Base-by-base conservation (phyloP, 495 filamentous ascomycete genomes). In the Aspergillus sclerotioniger region DNA sequence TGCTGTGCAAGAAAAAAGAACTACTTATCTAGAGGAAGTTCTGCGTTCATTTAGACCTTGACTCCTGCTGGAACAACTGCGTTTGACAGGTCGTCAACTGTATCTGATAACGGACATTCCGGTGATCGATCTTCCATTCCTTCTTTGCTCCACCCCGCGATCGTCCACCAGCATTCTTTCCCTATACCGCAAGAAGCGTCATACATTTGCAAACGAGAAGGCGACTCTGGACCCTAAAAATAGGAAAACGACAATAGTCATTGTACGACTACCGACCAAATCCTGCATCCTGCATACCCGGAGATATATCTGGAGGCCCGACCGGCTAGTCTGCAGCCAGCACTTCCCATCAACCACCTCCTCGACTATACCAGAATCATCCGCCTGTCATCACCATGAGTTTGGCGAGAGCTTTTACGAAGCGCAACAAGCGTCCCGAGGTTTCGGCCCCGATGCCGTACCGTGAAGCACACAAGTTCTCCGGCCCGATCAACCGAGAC, bases 391-490 rank as follows among this genome's bases (percentile, higher is more conserved):
- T 61, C 56, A 78, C 79, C 69, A 72, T 75, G 44, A 78, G 68
- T 53, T 69, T 90, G 62, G 80, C 84, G 35, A 76, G 88, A 69
- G 88, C 87, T 32, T 89, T 91, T 64, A 91, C 88, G 61, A 80
- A 75, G 67, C 79, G 76, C 72, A 70, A 65, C 63, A 78, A 82
- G 74, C 76, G 79, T 53, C 68, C 73, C 28, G 78, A 83, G 44
- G 70, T 78, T 29, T 78, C 78, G 12, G 68, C 72, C 2, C 73
- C 76, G 45, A 78, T 79, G 72, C 78, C 79, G 3, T 77, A 74
- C 52, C 77, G 77, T 32, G 76, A 80, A 51, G 72, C 71, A 7
- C 78, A 78, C 49, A 77, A 78, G 61, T 80, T 76, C 31, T 64
- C 79, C 19, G 79, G 75, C 39, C 72, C 71, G 15, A 79, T 82